Evolutionary conservation across 179 eudicot species (phyloP), one percentile per base, ranked within the genome.

Genomic region (Silene coronaria): DNA sequence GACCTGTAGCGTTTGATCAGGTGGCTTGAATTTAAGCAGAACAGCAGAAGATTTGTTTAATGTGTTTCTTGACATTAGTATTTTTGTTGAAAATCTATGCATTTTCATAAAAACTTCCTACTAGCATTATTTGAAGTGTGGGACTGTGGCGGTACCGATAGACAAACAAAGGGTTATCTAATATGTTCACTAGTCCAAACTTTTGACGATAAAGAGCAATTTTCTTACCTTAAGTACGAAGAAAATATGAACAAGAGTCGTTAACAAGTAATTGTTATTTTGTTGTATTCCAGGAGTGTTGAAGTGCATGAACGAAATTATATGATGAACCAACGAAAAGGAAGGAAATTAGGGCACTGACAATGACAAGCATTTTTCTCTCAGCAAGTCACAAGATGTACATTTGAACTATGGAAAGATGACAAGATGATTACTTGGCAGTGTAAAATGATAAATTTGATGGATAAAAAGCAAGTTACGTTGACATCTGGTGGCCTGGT

Each of bases 361-460:
- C 53, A 71, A 51, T 53, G 74, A 71, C 74, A 7, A 71, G 61
- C 74, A 71, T 70, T 71, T 68, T 17, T 13, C 42, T 28, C 21
- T 51, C 24, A 71, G 62, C 57, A 71, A 71, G 62, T 53, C 62
- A 71, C 62, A 28, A 26, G 26, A 71, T 51, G 30, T 51, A n/a
- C 24, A 51, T 71, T 71, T 53, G 62, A 51, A 53, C 13, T 71
- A 9, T 71, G 74, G 74, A 71, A 71, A 21, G 42, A 53, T 71
- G 74, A 71, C 74, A n/a, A 53, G 74, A 60, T 71, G 28, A 26
- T 51, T 71, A 71, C 62, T 51, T 71, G 74, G 74, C 74, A 27
- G 26, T 16, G 74, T 19, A 53, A 48, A 26, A n/a, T 16, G 62
- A 26, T 53, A 28, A 51, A 51, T 53, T 68, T 46, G 73, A 69